These are phyloP conservation scores for Neofusicoccum cordaticola DNA, from an alignment of 2,329 filamentous ascomycete genomes.

Conservation along the genomic window DNA sequence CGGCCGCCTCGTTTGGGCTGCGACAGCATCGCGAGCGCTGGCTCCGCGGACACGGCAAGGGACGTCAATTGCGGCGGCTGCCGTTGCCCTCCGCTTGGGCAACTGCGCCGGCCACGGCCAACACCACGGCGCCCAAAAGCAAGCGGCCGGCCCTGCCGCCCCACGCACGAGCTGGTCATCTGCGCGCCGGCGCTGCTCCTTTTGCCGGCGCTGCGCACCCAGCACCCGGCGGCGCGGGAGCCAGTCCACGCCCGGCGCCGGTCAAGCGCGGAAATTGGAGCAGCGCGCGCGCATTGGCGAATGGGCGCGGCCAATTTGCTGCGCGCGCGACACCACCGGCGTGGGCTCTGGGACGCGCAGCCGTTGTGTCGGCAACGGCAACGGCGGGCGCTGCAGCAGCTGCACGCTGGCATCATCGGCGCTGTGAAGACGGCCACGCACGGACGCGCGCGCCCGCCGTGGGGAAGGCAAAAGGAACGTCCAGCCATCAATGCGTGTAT, in stretches of 20 bases:
- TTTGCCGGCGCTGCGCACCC: constrained; percentile 3
- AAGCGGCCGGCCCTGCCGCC: neutral
- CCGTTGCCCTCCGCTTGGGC: neutral
- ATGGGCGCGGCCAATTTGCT: constrained; percentile 1
- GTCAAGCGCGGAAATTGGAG: constrained; percentile 13
- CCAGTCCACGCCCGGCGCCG: neutral
- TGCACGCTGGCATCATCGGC: constrained; percentile 12
- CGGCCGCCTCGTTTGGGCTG: neutral
- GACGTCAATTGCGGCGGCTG: neutral
- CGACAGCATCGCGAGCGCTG: neutral
- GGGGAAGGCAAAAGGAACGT: constrained; percentile 14
- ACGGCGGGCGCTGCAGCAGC: neutral
- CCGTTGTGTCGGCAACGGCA: constrained; percentile 2
- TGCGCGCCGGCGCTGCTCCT: constrained; percentile 3
- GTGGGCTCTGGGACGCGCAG: constrained; percentile 3
- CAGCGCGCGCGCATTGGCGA: neutral
- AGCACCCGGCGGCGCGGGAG: constrained; percentile 3
- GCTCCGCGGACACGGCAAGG: neutral
- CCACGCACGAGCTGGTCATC: constrained; percentile 12
- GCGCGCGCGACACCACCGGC: neutral
- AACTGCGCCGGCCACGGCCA: neutral
- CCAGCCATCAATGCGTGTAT: constrained; percentile 1
- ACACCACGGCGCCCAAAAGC: neutral
- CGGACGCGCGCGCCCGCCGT: neutral
- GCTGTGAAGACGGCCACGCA: constrained; percentile 7